These are phyloP conservation scores for Lactarius trivialis DNA, from an alignment of 768 basidiomycete genomes.

Conservation along the genomic window DNA sequence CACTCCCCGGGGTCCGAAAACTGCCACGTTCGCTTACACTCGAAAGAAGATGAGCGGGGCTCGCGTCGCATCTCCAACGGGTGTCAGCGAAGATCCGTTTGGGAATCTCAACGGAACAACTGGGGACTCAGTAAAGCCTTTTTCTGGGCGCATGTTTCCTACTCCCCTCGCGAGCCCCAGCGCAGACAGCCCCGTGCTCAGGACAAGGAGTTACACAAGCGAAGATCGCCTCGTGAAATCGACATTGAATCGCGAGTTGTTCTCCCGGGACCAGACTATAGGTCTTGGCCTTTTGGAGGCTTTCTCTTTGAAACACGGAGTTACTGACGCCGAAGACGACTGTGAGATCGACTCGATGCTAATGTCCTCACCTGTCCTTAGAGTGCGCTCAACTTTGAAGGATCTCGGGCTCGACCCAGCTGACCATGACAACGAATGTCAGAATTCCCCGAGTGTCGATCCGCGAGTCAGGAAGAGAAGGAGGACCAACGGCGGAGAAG, in stretches of 20 bases:
- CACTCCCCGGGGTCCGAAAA: constrained; percentile 8
- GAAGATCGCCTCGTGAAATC: constrained; percentile 17
- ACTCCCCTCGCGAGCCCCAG: constrained; percentile 21
- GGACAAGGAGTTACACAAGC: constrained; percentile 17
- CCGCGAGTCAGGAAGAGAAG: constrained; percentile 31
- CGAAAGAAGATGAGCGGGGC: constrained; percentile 14
- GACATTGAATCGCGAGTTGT: constrained; percentile 12
- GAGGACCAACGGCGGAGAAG: constrained; percentile 26
- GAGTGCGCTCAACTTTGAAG: constrained; percentile 12
- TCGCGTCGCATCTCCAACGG: constrained; percentile 2
- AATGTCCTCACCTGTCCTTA: constrained; percentile 22
- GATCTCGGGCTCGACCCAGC: constrained; percentile 2
- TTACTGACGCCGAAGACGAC: constrained; percentile 17
- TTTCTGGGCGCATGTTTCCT: constrained; percentile 1
- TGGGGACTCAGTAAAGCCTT: constrained; percentile 7
- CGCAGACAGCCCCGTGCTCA: constrained; percentile 22
- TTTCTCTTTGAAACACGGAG: constrained; percentile 24
- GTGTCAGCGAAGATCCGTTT: constrained; percentile 19
- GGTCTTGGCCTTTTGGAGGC: constrained; percentile 28
- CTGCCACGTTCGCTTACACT: constrained; percentile 23
- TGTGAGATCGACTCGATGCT: constrained; percentile 20
- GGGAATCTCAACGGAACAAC: constrained; percentile 14
- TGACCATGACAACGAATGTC: constrained; percentile 20
- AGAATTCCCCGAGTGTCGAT: background rate
- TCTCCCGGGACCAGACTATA: constrained; percentile 11